A percentile compares a stretch with the other conserved stretches of the same genome.
These are phyloP conservation scores for Paxillus ammoniavirescens DNA, from an alignment of 768 basidiomycete genomes.

Conservation along the genomic window DNA sequence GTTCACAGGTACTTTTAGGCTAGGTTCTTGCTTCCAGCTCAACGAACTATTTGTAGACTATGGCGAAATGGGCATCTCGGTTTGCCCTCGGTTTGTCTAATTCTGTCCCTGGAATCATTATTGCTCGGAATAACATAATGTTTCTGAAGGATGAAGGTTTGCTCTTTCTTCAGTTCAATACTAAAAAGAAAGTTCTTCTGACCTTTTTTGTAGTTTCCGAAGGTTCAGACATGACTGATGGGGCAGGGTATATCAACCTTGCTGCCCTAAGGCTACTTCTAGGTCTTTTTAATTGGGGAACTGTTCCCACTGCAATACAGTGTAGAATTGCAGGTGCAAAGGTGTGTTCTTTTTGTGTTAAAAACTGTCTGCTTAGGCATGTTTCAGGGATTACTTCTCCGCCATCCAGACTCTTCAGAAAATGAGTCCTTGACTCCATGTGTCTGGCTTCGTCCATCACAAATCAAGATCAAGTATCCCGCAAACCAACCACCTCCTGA, in stretches of 20 bases:
- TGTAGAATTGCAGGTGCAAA: constrained; percentile 48
- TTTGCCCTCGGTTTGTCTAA: constrained; percentile 62
- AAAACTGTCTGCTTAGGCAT: neutral
- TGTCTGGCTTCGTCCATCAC: constrained; percentile 39
- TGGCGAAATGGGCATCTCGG: constrained; percentile 66
- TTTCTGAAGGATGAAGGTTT: constrained; percentile 49
- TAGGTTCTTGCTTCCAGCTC: neutral
- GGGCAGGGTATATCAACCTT: constrained; percentile 47
- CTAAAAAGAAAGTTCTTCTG: neutral
- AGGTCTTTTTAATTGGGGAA: constrained; percentile 35
- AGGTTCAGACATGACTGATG: constrained; percentile 54
- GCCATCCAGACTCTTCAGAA: constrained; percentile 26
- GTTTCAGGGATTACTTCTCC: constrained; percentile 24
- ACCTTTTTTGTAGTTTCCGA: neutral
- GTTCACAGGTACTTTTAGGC: constrained; percentile 44
- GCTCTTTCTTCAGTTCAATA: neutral
- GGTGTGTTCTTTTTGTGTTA: constrained; percentile 16
- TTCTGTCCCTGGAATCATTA: constrained; percentile 53
- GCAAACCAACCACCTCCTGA: constrained; percentile 30
- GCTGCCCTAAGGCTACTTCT: constrained; percentile 35
- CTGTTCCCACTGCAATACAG: constrained; percentile 49
- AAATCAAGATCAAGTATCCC: constrained; percentile 47
- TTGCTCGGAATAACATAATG: constrained; percentile 38
- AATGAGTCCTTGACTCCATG: constrained; percentile 20
- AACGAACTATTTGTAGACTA: constrained; percentile 38